A percentile compares a stretch with the other conserved stretches of the same genome.
phyloP scores from a whole-genome alignment of 164 flowering plant genomes.

The Magnolia sinica region DNA sequence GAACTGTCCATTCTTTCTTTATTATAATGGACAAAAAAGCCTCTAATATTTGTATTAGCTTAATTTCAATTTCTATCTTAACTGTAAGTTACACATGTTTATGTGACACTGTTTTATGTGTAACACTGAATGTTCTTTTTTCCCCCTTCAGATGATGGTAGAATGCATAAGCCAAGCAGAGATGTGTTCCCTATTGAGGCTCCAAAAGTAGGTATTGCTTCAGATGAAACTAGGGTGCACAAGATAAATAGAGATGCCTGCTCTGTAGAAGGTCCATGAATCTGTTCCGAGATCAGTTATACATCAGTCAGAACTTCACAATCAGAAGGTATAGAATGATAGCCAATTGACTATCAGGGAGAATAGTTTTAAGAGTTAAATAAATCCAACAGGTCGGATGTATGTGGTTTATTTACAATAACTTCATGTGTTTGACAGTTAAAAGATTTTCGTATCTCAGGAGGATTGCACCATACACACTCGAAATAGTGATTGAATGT shows the following conservation, averaged over 20 bases:
- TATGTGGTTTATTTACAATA: too few species aligned
- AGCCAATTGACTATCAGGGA: too few species aligned
- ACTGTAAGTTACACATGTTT: background rate
- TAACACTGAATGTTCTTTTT: background rate
- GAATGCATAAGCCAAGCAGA: background rate
- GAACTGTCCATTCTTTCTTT: background rate
- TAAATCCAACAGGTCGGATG: too few species aligned
- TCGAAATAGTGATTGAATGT: too few species aligned
- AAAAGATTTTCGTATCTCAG: too few species aligned
- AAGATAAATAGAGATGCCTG: conserved; percentile 37
- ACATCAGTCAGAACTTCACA: too few species aligned
- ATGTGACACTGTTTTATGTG: background rate
- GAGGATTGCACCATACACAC: too few species aligned
- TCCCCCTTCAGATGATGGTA: background rate
- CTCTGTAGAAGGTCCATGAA: conserved; percentile 34
- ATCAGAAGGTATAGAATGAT: too few species aligned
- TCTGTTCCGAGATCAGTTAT: too few species aligned
- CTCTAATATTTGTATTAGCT: background rate
- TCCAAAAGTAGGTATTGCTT: conserved; percentile 11
- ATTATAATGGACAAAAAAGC: background rate
- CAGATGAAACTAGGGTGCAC: conserved; percentile 50
- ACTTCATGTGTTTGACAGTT: too few species aligned
- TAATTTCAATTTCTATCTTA: background rate
- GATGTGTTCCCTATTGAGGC: background rate
- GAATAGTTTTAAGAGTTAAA: too few species aligned